Percentiles rank a stretch among this genome's conserved stretches.
Conservation (phyloP, 805 yeast species). For the Nakazawaea wyomingensis region DNA sequence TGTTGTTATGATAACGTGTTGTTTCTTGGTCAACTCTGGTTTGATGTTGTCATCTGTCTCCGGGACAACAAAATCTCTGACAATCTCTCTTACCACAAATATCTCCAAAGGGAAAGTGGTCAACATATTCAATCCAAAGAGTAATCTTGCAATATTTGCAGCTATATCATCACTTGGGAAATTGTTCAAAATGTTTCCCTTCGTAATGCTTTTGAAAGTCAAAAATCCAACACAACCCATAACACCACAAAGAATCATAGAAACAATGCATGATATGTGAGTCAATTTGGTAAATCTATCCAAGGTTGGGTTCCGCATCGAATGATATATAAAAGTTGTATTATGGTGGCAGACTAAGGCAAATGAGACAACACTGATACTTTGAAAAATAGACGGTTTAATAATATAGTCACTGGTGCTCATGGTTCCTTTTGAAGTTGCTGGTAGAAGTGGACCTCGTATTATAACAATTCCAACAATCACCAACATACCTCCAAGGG, state of each 20-base stretch:
- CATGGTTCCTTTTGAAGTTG: conserved; percentile 43
- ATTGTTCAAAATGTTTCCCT: conserved; percentile 85
- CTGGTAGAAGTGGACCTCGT: conserved; percentile 61
- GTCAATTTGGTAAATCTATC: conserved; percentile 72
- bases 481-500: conserved; percentile 75
- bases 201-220: conserved; percentile 70
- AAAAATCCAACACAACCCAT: conserved; percentile 79
- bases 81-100: conserved; percentile 83
- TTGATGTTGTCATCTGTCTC: conserved; percentile 13
- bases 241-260: conserved; percentile 70
- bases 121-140: conserved; percentile 89
- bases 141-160: conserved; percentile 82
- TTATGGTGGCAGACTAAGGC: conserved; percentile 96
- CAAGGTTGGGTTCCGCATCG: conserved; percentile 70
- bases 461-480: conserved; percentile 70
- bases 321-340: conserved; percentile 83
- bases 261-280: conserved; percentile 76
- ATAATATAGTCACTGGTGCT: conserved; percentile 43
- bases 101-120: conserved; percentile 90
- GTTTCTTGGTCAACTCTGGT: conserved; percentile 36
- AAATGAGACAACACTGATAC: conserved; percentile 89
- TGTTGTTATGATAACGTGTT: conserved; percentile 64
- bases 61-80: conserved; percentile 53
- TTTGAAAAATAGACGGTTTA: conserved; percentile 71
- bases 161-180: conserved; percentile 70